Evolutionary conservation across 768 basidiomycete genomes (phyloP).

Genomic region (Russula abietina): DNA sequence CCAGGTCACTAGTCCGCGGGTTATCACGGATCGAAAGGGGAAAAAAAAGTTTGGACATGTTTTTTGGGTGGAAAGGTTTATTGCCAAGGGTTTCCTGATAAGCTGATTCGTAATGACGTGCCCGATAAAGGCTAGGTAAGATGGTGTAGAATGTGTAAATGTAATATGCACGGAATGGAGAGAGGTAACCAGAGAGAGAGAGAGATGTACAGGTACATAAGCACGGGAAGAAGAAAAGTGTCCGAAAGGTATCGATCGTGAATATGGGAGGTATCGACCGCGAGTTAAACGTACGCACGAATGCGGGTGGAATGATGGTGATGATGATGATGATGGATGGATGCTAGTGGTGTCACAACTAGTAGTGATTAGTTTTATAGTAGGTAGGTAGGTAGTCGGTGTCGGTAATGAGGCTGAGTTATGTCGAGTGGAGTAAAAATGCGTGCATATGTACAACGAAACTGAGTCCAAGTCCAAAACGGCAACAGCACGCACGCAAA

Average conservation of each 20-base stretch:
- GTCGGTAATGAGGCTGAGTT: neutral
- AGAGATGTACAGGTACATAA: neutral
- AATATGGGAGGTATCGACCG: neutral
- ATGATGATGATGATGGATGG: neutral
- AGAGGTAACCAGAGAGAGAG: neutral
- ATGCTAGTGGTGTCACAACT: neutral
- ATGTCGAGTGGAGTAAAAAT: neutral
- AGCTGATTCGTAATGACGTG: neutral
- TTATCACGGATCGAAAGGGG: no score
- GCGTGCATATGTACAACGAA: neutral
- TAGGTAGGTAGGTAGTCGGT: neutral
- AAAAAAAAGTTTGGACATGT: no score
- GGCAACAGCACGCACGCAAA: neutral
- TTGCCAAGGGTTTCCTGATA: neutral
- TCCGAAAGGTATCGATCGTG: constrained; percentile 2
- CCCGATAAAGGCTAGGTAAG: neutral
- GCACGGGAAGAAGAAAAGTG: neutral
- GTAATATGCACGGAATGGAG: neutral
- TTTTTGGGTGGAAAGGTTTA: neutral
- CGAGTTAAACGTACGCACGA: neutral
- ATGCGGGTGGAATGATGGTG: neutral
- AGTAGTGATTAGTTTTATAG: neutral
- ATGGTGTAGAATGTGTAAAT: neutral
- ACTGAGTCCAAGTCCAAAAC: neutral
- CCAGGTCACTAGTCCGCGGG: no score